These are phyloP conservation scores for Sarcodon aspratus DNA, from an alignment of 768 basidiomycete species.

Conservation along the genomic window DNA sequence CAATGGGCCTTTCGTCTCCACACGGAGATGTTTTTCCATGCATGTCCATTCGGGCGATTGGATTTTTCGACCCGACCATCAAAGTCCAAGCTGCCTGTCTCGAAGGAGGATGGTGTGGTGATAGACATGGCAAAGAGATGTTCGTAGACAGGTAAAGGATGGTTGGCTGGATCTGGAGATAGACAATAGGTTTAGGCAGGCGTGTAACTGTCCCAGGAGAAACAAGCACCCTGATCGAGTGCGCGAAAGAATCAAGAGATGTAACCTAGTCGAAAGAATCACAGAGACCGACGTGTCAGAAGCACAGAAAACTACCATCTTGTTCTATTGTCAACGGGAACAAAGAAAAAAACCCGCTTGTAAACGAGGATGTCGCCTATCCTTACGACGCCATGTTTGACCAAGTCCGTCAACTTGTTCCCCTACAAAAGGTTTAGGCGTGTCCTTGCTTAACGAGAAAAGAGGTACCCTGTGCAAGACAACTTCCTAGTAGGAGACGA, in stretches of 20 bases:
- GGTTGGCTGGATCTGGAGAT: slow-evolving; percentile 18
- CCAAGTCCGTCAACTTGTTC: slow-evolving; percentile 33
- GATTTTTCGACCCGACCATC: slow-evolving; percentile 35
- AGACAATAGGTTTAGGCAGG: slow-evolving; percentile 23
- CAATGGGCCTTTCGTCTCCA: slow-evolving; percentile 36
- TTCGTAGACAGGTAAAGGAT: slow-evolving; percentile 11
- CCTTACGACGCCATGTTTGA: slow-evolving; percentile 29
- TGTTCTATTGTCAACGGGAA: slow-evolving; percentile 35
- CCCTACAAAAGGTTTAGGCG: slow-evolving; percentile 12
- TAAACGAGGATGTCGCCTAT: slow-evolving; percentile 47
- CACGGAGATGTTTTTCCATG: slow-evolving; percentile 46
- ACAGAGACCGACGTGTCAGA: slow-evolving; percentile 4
- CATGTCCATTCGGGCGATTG: slow-evolving; percentile 33
- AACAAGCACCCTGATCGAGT: slow-evolving; percentile 29
- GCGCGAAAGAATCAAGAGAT: background rate
- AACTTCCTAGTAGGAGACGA: too few species aligned
- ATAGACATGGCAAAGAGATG: slow-evolving; percentile 11
- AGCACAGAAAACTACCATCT: slow-evolving; percentile 28
- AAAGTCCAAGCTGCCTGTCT: slow-evolving; percentile 36
- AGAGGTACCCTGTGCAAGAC: background rate
- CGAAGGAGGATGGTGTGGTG: slow-evolving; percentile 31
- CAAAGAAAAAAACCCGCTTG: slow-evolving; percentile 32
- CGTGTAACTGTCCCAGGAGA: slow-evolving; percentile 23
- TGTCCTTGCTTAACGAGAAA: background rate
- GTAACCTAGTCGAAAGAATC: background rate